Percentiles rank a stretch among this genome's conserved stretches.
These are phyloP conservation scores for Dendrobium catenatum DNA, from an alignment of 106 monocot genomes.

Conservation along the genomic window DNA sequence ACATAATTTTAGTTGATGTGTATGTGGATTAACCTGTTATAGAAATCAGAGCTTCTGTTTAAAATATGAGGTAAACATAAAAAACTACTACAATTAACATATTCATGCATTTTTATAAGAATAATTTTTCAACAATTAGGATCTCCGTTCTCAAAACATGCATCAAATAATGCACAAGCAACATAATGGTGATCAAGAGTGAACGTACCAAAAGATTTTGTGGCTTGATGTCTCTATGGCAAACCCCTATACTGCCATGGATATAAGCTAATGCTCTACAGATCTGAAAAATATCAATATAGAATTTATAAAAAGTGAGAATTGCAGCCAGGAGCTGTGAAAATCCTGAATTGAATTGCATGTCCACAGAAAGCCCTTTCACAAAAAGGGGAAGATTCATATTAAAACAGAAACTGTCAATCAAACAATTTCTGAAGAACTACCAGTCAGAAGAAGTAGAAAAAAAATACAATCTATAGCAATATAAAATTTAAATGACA, in stretches of 20 bases:
- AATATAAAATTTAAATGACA: too few relatives aligned
- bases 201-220: slow-evolving; percentile 62
- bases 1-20: slow-evolving; percentile 56
- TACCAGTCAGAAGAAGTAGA: not conserved
- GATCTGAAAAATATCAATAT: slow-evolving; percentile 29
- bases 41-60: not conserved
- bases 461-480: too few relatives aligned
- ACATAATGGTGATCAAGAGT: not conserved
- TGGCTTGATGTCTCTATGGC: slow-evolving; percentile 74
- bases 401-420: not conserved
- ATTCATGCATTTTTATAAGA: not conserved
- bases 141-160: not conserved
- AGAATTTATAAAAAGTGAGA: not conserved
- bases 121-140: not conserved
- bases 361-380: not conserved
- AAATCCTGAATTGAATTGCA: not conserved
- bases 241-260: slow-evolving; percentile 63
- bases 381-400: not conserved
- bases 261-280: slow-evolving; percentile 70
- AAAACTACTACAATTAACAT: too few relatives aligned
- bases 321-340: not conserved
- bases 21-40: slow-evolving; percentile 64
- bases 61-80: not conserved
- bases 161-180: not conserved
- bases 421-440: not conserved